These are phyloP conservation scores for Ustulina deusta DNA, from an alignment of 2,329 filamentous ascomycete genomes.

Conservation along the genomic window DNA sequence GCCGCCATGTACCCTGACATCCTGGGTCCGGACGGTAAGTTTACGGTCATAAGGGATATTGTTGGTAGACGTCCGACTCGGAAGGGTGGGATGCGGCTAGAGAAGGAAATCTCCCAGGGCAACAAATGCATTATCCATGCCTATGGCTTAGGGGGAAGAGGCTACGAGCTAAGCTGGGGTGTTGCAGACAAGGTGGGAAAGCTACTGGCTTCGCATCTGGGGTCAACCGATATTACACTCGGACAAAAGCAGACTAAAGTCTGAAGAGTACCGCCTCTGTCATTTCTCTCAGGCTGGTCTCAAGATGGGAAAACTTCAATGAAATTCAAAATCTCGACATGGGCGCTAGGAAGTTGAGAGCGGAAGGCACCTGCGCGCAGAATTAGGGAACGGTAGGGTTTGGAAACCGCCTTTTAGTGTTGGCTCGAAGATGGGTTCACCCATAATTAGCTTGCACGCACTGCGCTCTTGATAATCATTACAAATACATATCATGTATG, in stretches of 20 bases:
- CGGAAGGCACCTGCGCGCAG: too few relatives aligned
- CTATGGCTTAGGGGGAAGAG: conserved; percentile 71
- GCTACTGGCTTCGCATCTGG: conserved; percentile 52
- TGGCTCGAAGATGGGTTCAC: not conserved
- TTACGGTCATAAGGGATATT: conserved; percentile 56
- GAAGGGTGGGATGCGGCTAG: conserved; percentile 63
- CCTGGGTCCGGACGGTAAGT: conserved; percentile 44
- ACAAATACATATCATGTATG: not conserved
- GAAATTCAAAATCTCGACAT: not conserved
- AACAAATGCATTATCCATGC: conserved; percentile 61
- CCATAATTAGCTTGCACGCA: not conserved
- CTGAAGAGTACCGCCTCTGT: not conserved
- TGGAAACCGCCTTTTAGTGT: too few relatives aligned
- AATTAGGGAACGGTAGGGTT: too few relatives aligned
- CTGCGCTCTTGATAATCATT: not conserved
- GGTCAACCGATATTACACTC: not conserved
- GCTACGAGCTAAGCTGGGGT: conserved; percentile 71
- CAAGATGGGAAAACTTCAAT: not conserved
- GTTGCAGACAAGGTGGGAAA: conserved; percentile 63
- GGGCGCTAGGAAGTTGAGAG: too few relatives aligned
- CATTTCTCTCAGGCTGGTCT: not conserved
- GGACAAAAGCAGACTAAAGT: conserved; percentile 19
- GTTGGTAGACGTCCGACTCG: conserved; percentile 61
- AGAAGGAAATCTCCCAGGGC: conserved; percentile 57
- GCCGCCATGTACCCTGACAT: conserved; percentile 49